Conservation (phyloP, 371 early-diverging fungal species). For the Mortierella sp. region DNA sequence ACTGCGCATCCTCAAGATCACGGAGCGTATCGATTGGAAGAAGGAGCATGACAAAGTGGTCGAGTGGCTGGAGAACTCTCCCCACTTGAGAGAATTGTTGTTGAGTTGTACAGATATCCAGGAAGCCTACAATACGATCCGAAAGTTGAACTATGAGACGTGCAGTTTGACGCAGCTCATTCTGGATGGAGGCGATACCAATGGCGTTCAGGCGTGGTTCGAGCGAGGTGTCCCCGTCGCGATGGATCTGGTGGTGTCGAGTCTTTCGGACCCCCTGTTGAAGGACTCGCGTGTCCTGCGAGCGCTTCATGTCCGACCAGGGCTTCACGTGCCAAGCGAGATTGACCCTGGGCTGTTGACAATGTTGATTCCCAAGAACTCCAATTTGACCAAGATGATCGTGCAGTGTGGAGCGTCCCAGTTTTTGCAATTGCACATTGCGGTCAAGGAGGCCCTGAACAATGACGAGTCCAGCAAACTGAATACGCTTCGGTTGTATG, state of each 20-base stretch:
- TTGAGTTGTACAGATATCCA: constrained; percentile 12
- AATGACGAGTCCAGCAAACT: not conserved
- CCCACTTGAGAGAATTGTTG: constrained; percentile 11
- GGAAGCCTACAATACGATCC: constrained; percentile 10
- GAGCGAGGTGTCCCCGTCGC: constrained; percentile 2
- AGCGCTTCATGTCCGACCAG: constrained; percentile 16
- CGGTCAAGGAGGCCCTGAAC: not conserved
- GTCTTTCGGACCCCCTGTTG: constrained; percentile 5
- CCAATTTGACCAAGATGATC: constrained; percentile 1
- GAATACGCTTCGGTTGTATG: constrained; percentile 2
- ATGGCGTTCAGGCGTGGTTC: constrained; percentile 9
- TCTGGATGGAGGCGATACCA: not conserved
- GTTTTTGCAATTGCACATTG: constrained; percentile 3
- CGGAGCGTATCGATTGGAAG: constrained; percentile 24
- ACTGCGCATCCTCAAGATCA: constrained; percentile 14
- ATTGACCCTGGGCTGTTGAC: not conserved
- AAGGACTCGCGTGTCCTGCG: not conserved
- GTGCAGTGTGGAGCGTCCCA: constrained; percentile 4
- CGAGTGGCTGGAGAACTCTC: constrained; percentile 15
- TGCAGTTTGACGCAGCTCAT: constrained; percentile 4
- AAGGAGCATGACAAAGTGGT: constrained; percentile 17
- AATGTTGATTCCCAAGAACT: not conserved
- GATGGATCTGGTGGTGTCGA: constrained; percentile 7
- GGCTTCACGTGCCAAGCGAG: not conserved
- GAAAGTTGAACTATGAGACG: constrained; percentile 3